Base-by-base conservation (phyloP, 352 stramenopile species). In the Phytophthora sp. region DNA sequence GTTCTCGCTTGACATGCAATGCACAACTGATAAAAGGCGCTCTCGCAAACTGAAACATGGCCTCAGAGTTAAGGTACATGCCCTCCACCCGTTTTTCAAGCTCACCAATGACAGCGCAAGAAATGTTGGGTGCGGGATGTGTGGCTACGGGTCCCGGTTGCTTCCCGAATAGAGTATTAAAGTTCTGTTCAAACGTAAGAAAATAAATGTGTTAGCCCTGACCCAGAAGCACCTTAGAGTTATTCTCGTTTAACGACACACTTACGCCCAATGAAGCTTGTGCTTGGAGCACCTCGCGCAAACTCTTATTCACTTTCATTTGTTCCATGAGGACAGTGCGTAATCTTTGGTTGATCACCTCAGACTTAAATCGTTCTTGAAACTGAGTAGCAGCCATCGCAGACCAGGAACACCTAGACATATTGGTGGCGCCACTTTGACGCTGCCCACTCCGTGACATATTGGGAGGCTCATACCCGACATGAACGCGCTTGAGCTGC, bases 301-400 rank as follows among this genome's bases (percentile, higher is more conserved):
- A 35, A 0, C 39, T 11, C 0, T 63, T 29, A 38, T 46, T 70
- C 27, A 66, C 11, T 42, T 65, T 65, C 23, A 63, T 20, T 18
- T 75, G 57, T 13, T 70, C 53, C 7, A 8, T 16, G 20, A 70
- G 46, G 9, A 64, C 38, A 4, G 21, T 18, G 4, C 66, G 66
- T 24, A 78, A 30, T 38, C 58, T 63, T 7, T 63, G 61, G 36
- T 78, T 78, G 0, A 33, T 61, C 8, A 57, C 51, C 33, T 73
- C 66, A 2, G 71, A 57, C 11, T 59, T 30, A n/a, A 69, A 47
- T 9, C 66, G 71, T 27, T 72, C 29, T 5, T 59, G 45, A 15
- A 59, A 69, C 27, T 78, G 55, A n/a, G 30, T 26, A 2, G 44
- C 23, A 21, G 60, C 71, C 18, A 70, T 15, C 15, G 57, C 18